phyloP scores from a whole-genome alignment of 495 filamentous ascomycete species.

The Lasiosphaeria miniovina region DNA sequence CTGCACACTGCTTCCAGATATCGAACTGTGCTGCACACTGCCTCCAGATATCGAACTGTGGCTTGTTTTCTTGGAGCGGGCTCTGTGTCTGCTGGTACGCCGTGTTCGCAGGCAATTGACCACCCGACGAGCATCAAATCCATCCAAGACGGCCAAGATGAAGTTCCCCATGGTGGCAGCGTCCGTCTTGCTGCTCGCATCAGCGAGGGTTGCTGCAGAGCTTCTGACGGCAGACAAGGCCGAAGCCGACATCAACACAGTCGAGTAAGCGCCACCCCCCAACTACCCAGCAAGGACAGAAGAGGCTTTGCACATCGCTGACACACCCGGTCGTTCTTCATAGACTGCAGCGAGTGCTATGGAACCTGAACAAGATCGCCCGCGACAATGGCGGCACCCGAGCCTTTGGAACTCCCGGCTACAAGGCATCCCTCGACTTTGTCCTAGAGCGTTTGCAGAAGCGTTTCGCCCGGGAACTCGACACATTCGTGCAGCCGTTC shows the following conservation, averaged over 20 bases:
- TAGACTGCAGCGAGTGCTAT: slow-evolving; percentile 34
- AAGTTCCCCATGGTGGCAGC: slow-evolving; percentile 11
- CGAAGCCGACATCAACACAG: slow-evolving; percentile 27
- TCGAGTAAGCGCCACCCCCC: slow-evolving; percentile 26
- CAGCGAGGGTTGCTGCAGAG: slow-evolving; percentile 16
- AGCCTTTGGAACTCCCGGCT: slow-evolving; percentile 58
- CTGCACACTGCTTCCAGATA: no score
- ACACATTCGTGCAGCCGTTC: slow-evolving; percentile 56
- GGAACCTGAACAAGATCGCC: slow-evolving; percentile 43
- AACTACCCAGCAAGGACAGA: slow-evolving; percentile 14
- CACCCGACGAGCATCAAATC: neutral
- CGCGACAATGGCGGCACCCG: slow-evolving; percentile 42
- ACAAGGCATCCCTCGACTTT: slow-evolving; percentile 62
- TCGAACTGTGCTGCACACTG: no score
- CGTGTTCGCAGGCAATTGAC: no score
- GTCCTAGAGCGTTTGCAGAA: slow-evolving; percentile 45
- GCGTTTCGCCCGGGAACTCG: slow-evolving; percentile 28
- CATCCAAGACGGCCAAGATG: slow-evolving; percentile 30
- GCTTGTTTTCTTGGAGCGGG: no score
- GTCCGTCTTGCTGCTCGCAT: slow-evolving; percentile 18
- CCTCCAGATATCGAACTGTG: no score
- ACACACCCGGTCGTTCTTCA: neutral
- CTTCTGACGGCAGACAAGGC: slow-evolving; percentile 26
- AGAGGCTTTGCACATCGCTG: neutral
- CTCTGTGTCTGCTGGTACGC: no score